Conservation (phyloP, 345 rosid genomes). For the Rhodamnia rubescens region DNA sequence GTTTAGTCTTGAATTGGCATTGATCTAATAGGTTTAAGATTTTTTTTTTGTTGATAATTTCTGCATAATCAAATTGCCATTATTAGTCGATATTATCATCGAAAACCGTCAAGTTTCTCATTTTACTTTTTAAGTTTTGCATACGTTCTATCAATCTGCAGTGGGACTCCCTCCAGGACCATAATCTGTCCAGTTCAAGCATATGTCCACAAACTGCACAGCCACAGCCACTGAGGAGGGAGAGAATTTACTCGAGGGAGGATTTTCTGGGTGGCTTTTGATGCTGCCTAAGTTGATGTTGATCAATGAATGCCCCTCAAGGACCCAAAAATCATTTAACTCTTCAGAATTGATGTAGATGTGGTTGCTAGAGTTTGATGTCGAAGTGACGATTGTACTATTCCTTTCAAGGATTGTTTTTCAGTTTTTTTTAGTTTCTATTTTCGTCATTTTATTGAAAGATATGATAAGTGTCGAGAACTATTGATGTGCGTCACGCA, state of each 20-base stretch:
- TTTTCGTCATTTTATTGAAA: too few species aligned
- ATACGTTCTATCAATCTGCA: not conserved
- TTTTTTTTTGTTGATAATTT: not conserved
- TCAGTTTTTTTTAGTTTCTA: too few species aligned
- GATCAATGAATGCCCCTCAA: not conserved
- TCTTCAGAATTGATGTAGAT: not conserved
- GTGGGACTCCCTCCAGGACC: not conserved
- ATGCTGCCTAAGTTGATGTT: not conserved
- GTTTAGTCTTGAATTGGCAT: fast-evolving
- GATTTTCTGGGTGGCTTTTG: not conserved
- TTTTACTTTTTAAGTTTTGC: not conserved
- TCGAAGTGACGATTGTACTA: too few species aligned
- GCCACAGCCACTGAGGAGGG: not conserved
- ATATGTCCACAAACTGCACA: not conserved
- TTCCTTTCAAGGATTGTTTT: too few species aligned
- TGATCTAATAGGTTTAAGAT: not conserved
- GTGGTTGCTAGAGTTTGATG: not conserved
- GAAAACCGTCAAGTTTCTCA: not conserved
- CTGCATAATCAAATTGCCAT: not conserved
- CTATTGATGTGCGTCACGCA: too few species aligned
- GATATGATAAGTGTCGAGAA: too few species aligned
- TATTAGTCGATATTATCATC: not conserved
- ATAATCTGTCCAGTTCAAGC: not conserved
- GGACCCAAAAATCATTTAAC: not conserved
- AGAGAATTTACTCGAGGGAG: not conserved